Evolutionary conservation across 495 filamentous ascomycete species (phyloP), one percentile per base, ranked within the genome.

Genomic region (Melanomma pulvis-pyrius): DNA sequence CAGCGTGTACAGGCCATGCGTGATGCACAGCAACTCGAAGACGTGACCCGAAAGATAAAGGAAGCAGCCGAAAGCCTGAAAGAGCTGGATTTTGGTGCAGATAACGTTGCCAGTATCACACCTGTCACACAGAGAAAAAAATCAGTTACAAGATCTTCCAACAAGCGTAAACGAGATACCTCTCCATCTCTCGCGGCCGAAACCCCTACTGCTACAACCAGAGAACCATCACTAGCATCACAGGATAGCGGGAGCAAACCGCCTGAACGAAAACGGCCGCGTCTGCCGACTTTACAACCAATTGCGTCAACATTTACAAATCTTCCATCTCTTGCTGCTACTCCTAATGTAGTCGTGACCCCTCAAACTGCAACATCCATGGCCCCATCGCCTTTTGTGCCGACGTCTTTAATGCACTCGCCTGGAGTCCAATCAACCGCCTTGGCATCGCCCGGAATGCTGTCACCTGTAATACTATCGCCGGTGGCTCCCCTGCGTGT

Each of bases 1-100:
- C 76, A 80, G 17, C 84, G 89, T 51, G 86, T 91, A 74, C 87
- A 88, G 52, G 84, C 84, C 13, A 68, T 75, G 53, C 77, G 79
- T 24, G 82, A 82, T 25, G 78, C 78, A 29, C 76, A 82, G 50
- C 81, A 79, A 7, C 77, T 80, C 17, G 82, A 88, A 72, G 86
- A 89, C 70, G 87, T 83, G 78, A 86, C 72, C 85, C 85, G 22
- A 51, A 77, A 74, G 30, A 83, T 88, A 59, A 79, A 77, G 50
- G 75, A 74, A 25, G 69, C 68, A 54, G 70, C 81, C 56, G 64
- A 65, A 22, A 58, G 41, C 24, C 63, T 65, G 8, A 62, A 73
- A 49, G 60, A 70, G 51, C 59, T 70, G 25, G 50, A 67, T 21
- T 71, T 73, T 51, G 53, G 13, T 11, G n/a, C 69, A 22, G 71